These are phyloP conservation scores for Ormosia emarginata DNA, from an alignment of 306 rosid species.

Conservation along the genomic window DNA sequence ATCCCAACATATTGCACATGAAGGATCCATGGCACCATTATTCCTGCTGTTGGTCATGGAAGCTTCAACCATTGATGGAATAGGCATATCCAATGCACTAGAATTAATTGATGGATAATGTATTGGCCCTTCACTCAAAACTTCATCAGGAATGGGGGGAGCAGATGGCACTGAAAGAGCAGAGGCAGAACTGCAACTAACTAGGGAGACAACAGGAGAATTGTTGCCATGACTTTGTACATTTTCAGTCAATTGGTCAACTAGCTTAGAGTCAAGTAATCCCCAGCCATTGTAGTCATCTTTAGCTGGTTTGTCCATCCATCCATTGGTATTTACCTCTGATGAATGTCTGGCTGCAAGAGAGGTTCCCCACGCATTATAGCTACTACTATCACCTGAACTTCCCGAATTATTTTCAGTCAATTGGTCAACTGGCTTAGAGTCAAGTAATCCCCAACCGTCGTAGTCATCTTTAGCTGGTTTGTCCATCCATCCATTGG, in stretches of 20 bases:
- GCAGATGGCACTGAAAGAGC: constrained; percentile 24
- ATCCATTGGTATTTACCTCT: background rate
- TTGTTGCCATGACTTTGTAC: background rate
- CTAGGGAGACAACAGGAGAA: background rate
- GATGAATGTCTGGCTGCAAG: background rate
- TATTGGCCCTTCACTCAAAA: constrained; percentile 14
- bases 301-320: constrained; percentile 16
- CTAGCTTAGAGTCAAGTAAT: background rate
- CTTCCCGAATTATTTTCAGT: constrained; percentile 19
- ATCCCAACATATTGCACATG: constrained; percentile 3
- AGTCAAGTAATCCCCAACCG: background rate
- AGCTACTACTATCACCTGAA: constrained; percentile 2
- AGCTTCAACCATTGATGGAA: background rate
- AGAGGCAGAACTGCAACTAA: constrained; percentile 7
- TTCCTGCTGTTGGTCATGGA: background rate
- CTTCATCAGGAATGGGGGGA: constrained; percentile 22
- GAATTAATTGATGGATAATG: background rate
- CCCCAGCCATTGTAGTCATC: background rate
- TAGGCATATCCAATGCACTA: background rate
- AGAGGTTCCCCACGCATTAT: background rate
- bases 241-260: background rate
- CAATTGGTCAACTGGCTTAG: background rate
- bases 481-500: constrained; percentile 16
- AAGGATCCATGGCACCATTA: background rate
- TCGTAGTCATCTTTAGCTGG: background rate